Base-by-base conservation (phyloP, 2,329 filamentous ascomycete genomes). In the Aureobasidium sp. region DNA sequence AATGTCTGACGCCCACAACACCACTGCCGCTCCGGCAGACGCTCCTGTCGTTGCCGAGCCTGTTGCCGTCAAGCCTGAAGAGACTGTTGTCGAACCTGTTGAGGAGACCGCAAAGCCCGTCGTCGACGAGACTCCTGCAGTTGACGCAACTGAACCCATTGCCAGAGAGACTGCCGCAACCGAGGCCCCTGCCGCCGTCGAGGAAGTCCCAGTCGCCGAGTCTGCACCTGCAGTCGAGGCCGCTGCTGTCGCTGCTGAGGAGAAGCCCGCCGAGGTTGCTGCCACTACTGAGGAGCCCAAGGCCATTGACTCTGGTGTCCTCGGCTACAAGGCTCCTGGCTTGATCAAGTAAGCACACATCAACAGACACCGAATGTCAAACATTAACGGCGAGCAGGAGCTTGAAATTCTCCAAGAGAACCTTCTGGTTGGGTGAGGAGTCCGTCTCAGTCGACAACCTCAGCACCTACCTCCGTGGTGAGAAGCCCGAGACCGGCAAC, bases 291-390 rank as follows among this genome's bases (percentile, higher is more conserved):
- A 76, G 63, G 71, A 74, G 64, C 76, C 79, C 70, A 78, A 80
- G 73, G 75, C 76, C 64, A 73, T 75, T 59, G 86, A 87, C 78
- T 91, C 95, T 77, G 93, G 92, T 66, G 80, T 85, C 69, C 84
- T 97, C 60, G 89, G 89, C 76, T 90, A 96, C 87, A 96, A 97
- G 86, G 88, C 85, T 63, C 87, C 89, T 64, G 90, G 90, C 74
- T 83, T 92, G 75, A 87, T 93, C 80, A 97, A 95, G 92, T 96
- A 84, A 81, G 90, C 73, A 36, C 17, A 52, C 42, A 23, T 23
- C 67, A 67, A 69, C 61, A 32, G 1, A 9, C 15, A 20, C 34
- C 46, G 47, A 27, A 29, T 41, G 51, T 34, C 63, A 62, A 20
- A 36, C 10, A 58, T 65, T 66, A 46, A 66, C 62, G 20, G n/a